Evolutionary conservation across 2,329 filamentous ascomycete genomes (phyloP), one percentile per base, ranked within the genome.

Genomic region (Cladophialophora chaetospira): DNA sequence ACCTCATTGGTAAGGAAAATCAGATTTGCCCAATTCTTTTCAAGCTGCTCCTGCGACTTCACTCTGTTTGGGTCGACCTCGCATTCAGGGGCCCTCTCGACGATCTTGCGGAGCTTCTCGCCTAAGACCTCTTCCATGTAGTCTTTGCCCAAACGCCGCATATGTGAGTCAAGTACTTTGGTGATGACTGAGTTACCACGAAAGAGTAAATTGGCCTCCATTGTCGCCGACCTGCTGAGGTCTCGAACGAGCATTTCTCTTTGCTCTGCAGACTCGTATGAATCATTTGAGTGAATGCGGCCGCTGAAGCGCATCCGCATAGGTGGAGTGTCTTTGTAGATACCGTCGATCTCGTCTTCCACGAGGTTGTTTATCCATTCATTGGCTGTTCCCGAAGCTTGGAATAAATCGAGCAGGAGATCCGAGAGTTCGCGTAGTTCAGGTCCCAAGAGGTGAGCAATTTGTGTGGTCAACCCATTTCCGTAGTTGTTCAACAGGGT

Each of bases 311-410:
- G 73, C 47, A 86, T 69, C 33, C 82, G 70, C 60, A 76, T 90
- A 61, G 88, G 82, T 0, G 88, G 84, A 11, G 86, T 85, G 65
- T 96, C 91, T 68, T 87, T 95, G 53, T 91, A 85, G 15, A 94
- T 86, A 0, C 93, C 93, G 68, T 97, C 94, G 55, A 99, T 97
- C 72, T 99, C 94, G 69, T 97, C 93, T 72, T 99, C 94, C 0
- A 97, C 89, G 36, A 99, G 78, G 2, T 90, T 87, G 79, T 91
- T 94, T 19, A 99, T 81, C 94, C 94, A 99, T 57, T 97, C 91
- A 40, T 82, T 82, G 2, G 89, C 88, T 33, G 84, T 84, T 0
- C 90, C 91, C 2, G 91, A 93, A 2, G 96, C 92, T 69, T 99
- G 94, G 67, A 93, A 99, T 50, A 99, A 96, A 70, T 97, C 95